phyloP scores from a whole-genome alignment of 257 asterid species.

The Striga asiatica region DNA sequence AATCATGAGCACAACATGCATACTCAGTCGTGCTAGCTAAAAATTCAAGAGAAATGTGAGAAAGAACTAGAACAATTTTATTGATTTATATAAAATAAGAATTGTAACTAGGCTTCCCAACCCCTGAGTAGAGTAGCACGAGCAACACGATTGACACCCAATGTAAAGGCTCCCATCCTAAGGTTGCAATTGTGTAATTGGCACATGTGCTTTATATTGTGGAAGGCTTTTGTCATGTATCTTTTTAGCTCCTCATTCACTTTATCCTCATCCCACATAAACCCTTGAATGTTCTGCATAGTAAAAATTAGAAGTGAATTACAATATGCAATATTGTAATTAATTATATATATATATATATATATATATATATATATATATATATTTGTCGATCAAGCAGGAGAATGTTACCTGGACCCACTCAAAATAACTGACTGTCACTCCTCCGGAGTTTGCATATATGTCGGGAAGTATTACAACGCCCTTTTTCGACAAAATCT shows the following conservation, averaged over 20 bases:
- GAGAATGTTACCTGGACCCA: conserved; percentile 1
- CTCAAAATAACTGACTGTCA: conserved; percentile 7
- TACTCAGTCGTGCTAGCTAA: too few relatives aligned
- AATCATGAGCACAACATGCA: too few relatives aligned
- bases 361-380: background rate
- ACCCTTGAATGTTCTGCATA: conserved; percentile 6
- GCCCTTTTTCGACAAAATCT: conserved; percentile 1
- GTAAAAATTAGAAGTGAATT: background rate
- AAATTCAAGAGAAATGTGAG: background rate
- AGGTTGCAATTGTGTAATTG: background rate
- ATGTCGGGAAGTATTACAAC: background rate
- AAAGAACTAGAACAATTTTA: background rate
- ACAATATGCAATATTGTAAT: too few relatives aligned
- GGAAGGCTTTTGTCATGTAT: conserved; percentile 5
- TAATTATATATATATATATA: background rate
- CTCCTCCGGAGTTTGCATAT: background rate
- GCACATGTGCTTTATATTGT: background rate
- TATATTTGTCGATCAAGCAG: too few relatives aligned
- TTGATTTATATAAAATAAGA: background rate
- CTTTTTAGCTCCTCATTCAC: conserved; percentile 1
- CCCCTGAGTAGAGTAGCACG: conserved; percentile 1
- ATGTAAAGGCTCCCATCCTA: conserved; percentile 1
- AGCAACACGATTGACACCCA: conserved; percentile 6
- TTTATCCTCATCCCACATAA: conserved; percentile 7
- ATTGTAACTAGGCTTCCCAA: background rate